Conservation (phyloP, 768 basidiomycete species). For the Paxillus involutus region DNA sequence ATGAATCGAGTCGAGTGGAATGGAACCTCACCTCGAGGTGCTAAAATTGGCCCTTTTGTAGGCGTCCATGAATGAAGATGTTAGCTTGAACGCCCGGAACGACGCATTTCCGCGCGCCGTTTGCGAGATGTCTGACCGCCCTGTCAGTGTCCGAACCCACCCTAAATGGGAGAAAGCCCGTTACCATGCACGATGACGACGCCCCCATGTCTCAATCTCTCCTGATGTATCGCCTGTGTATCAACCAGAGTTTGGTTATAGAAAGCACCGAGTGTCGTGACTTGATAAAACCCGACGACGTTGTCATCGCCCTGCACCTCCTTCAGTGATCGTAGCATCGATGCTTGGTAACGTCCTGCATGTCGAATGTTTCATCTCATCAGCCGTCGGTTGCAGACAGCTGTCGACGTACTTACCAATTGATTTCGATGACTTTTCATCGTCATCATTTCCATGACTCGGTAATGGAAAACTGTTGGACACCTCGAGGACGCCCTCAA, state of each 20-base stretch:
- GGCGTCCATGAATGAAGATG: constrained; percentile 76
- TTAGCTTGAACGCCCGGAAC: constrained; percentile 87
- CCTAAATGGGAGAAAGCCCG: constrained; percentile 17
- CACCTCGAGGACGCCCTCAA: constrained; percentile 88
- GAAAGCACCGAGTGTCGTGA: constrained; percentile 82
- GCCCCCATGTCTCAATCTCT: constrained; percentile 83
- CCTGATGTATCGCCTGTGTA: constrained; percentile 82
- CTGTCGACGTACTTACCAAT: constrained; percentile 50
- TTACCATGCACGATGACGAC: constrained; percentile 82
- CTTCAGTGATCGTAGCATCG: constrained; percentile 84
- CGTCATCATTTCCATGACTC: constrained; percentile 70
- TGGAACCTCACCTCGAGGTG: constrained; percentile 63
- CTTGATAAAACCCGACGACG: constrained; percentile 93
- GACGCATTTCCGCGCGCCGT: constrained; percentile 81
- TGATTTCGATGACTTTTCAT: constrained; percentile 77
- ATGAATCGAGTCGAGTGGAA: not conserved
- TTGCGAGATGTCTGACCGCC: constrained; percentile 66
- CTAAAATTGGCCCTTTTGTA: constrained; percentile 85
- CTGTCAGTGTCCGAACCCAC: constrained; percentile 4
- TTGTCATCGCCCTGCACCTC: constrained; percentile 92
- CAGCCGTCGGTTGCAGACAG: constrained; percentile 4
- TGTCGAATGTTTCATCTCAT: constrained; percentile 8
- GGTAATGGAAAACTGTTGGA: constrained; percentile 89
- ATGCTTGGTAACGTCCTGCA: constrained; percentile 75
- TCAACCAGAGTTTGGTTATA: constrained; percentile 80